phyloP scores from a whole-genome alignment of 1,284 basidiomycete species.

The Veloporphyrellus conicus region DNA sequence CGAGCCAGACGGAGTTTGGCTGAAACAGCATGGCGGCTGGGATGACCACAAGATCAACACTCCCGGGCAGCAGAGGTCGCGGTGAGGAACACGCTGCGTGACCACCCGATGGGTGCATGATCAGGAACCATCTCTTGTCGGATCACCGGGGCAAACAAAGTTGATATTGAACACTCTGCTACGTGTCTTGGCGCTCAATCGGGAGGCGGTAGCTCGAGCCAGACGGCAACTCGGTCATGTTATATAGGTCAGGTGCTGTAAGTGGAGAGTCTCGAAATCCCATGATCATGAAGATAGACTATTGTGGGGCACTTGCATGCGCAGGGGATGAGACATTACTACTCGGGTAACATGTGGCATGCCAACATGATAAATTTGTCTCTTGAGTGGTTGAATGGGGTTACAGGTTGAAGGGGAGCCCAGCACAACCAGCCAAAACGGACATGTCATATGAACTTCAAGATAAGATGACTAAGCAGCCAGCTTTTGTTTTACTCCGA shows the following conservation, averaged over 20 bases:
- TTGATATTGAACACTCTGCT: too few species aligned
- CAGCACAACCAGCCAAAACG: too few species aligned
- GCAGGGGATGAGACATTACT: not conserved
- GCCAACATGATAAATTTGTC: not conserved
- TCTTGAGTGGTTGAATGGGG: not conserved
- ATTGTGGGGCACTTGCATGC: not conserved
- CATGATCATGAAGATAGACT: not conserved
- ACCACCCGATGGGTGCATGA: not conserved
- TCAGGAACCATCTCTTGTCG: not conserved
- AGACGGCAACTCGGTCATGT: too few species aligned
- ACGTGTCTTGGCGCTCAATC: not conserved
- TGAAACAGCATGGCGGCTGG: not conserved
- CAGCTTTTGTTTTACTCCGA: too few species aligned
- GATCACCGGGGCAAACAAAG: slow-evolving; percentile 1
- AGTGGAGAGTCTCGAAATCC: not conserved
- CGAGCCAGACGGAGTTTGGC: not conserved
- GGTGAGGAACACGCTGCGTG: not conserved
- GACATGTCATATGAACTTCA: too few species aligned
- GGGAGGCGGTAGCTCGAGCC: not conserved
- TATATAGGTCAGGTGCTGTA: not conserved
- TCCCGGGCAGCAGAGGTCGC: not conserved
- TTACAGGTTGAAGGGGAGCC: too few species aligned
- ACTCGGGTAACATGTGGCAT: not conserved
- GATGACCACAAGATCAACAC: not conserved
- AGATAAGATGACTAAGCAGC: too few species aligned